phyloP scores from a whole-genome alignment of 1,284 basidiomycete species.

The Mycosarcoma mackinlayi region DNA sequence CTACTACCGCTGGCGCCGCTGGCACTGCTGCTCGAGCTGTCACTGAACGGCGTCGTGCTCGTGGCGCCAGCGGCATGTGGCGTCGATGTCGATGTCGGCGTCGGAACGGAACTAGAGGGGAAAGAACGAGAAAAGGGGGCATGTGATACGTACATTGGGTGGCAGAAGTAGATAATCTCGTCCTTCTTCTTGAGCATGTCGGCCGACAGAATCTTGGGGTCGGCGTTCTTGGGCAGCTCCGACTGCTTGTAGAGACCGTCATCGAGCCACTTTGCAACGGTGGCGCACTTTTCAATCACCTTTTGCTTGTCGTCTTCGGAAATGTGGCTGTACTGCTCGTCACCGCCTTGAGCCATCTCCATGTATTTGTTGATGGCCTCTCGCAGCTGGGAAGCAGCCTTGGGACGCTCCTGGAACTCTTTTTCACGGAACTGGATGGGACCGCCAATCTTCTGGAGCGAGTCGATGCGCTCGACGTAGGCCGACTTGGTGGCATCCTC shows the following conservation, averaged over 20 bases:
- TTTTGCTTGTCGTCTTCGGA: conserved; percentile 67
- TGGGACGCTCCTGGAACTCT: conserved; percentile 65
- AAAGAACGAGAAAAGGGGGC: background rate
- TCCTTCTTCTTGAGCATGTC: conserved; percentile 67
- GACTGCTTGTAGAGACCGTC: conserved; percentile 66
- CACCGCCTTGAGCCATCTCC: conserved; percentile 60
- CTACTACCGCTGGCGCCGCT: background rate
- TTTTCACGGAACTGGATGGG: conserved; percentile 62
- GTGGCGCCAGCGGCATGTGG: background rate
- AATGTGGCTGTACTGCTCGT: conserved; percentile 66
- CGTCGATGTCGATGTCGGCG: conserved; percentile 2
- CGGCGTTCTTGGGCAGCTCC: conserved; percentile 66
- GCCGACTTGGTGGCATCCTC: conserved; percentile 67
- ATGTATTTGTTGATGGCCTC: conserved; percentile 67
- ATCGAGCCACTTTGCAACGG: conserved; percentile 64
- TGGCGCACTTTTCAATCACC: conserved; percentile 67
- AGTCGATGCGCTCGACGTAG: conserved; percentile 62
- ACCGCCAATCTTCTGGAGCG: conserved; percentile 62
- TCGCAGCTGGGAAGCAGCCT: conserved; percentile 62
- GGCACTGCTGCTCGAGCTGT: background rate
- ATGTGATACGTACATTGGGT: conserved; percentile 55
- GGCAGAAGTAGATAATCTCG: conserved; percentile 62
- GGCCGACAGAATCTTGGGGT: conserved; percentile 64
- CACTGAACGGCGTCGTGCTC: background rate
- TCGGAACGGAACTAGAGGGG: background rate